Base-by-base conservation (phyloP, 805 yeast species). In the Lachancea mirantina region DNA sequence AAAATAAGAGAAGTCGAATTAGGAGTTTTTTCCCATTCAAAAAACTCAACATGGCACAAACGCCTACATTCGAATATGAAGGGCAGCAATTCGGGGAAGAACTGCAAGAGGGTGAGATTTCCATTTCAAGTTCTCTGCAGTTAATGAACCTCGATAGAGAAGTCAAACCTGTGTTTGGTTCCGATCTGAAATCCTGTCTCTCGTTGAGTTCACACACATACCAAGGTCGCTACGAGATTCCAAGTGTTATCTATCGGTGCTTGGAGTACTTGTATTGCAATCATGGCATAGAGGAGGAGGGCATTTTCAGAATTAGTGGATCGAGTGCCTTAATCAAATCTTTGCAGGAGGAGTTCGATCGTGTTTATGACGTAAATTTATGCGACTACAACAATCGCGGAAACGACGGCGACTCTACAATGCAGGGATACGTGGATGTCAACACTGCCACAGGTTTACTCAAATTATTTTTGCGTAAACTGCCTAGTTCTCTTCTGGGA, bases 281-380 rank as follows among this genome's bases (percentile, higher is more conserved):
- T 16, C 75, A 78, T 14, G 95, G 94, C 0, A 64, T 78, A n/a
- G 72, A 72, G 40, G 92, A 84, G 55, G 95, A 87, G 49, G 98
- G 98, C 8, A 73, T 89, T 3, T 92, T 92, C 63, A 68, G 98
- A 40, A 63, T 87, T 36, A 84, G 88, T 57, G 97, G 97, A 4
- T 84, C 94, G 22, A 81, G 87, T 35, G 70, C 85, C 1, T 68
- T 79, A 32, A 84, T 84, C 23, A 74, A 78, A 42, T 72, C 66
- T 24, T 66, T 84, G 38, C 83, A 78, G 47, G 83, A 74, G 28
- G 65, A 61, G 28, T 89, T 82, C 62, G 84, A 87, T 51, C 64
- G 54, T 8, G 65, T 70, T 4, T 70, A 71, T 36, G 96, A 88
- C 52, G 63, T 83, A 27, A 85, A 84, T 49, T 64, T 88, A 32